Evolutionary conservation across 108 stramenopile genomes (phyloP).

Genomic region (Fragilariopsis cylindrus): DNA sequence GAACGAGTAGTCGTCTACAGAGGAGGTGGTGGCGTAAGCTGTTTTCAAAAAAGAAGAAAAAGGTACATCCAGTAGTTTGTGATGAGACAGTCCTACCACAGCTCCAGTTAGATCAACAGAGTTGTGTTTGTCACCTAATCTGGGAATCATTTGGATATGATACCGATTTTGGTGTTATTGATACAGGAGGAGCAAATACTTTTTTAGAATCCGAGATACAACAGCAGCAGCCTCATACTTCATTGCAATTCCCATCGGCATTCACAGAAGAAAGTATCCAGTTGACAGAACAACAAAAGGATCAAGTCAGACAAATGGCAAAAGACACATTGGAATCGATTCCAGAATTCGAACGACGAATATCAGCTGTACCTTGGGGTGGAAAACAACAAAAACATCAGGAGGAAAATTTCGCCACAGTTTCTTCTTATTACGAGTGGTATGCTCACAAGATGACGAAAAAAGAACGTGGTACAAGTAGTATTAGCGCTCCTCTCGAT

Average conservation of each 20-base stretch:
- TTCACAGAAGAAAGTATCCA: constrained; percentile 18
- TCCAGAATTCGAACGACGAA: constrained; percentile 22
- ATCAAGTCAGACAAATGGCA: constrained; percentile 16
- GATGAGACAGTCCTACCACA: not conserved
- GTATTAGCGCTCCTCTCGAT: constrained; percentile 12
- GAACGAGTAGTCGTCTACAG: not conserved
- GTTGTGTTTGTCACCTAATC: constrained; percentile 17
- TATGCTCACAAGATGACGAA: not conserved
- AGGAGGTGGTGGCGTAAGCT: too few relatives aligned
- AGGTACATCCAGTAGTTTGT: not conserved
- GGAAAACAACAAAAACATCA: constrained; percentile 7
- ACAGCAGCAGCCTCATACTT: not conserved
- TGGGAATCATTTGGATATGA: constrained; percentile 8
- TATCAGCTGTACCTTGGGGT: constrained; percentile 32
- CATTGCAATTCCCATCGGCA: constrained; percentile 15
- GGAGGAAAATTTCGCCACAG: not conserved
- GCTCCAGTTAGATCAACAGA: not conserved
- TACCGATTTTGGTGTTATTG: not conserved
- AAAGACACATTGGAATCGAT: constrained; percentile 3
- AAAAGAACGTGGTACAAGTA: not conserved
- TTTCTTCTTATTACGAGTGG: not conserved
- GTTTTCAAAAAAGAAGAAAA: not conserved
- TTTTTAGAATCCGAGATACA: not conserved
- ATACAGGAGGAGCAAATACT: too few relatives aligned
- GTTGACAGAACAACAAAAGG: constrained; percentile 1